These are phyloP conservation scores for Paramecium sexaurelia DNA, from an alignment of 73 alveolate genomes.

Conservation along the genomic window DNA sequence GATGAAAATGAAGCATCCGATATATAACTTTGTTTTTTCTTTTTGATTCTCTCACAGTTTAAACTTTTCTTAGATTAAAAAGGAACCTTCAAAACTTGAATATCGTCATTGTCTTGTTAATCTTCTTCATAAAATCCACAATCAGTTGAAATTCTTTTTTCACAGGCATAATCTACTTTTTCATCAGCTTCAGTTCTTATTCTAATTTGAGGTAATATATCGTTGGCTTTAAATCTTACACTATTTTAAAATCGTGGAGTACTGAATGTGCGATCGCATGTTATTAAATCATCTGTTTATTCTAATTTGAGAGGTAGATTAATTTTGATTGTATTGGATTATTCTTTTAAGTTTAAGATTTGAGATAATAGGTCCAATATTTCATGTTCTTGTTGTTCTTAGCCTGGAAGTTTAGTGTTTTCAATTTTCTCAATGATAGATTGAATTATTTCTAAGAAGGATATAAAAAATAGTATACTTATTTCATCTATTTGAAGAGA, in stretches of 20 bases:
- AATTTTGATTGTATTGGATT: background rate
- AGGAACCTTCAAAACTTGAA: background rate
- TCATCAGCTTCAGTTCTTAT: conserved; percentile 1
- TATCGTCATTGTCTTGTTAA: background rate
- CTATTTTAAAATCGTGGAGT: conserved; percentile 1
- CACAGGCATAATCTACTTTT: background rate
- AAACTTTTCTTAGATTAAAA: background rate
- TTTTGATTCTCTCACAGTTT: background rate
- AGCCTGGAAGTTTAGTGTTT: background rate
- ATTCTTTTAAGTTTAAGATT: background rate
- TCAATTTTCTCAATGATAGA: background rate
- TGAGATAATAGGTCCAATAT: background rate
- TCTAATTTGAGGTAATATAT: background rate
- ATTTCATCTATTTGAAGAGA: background rate
- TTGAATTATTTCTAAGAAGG: background rate
- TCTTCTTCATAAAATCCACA: background rate
- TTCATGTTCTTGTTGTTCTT: background rate
- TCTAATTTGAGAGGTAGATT: background rate
- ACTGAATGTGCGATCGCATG: conserved; percentile 18
- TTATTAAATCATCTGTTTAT: background rate
- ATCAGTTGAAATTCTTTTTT: background rate
- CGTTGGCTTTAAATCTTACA: background rate
- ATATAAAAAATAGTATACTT: background rate
- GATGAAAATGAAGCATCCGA: conserved; percentile 22
- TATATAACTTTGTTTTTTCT: background rate